These are phyloP conservation scores for Apiospora saccharicola DNA, from an alignment of 2,329 filamentous ascomycete species.

Conservation along the genomic window DNA sequence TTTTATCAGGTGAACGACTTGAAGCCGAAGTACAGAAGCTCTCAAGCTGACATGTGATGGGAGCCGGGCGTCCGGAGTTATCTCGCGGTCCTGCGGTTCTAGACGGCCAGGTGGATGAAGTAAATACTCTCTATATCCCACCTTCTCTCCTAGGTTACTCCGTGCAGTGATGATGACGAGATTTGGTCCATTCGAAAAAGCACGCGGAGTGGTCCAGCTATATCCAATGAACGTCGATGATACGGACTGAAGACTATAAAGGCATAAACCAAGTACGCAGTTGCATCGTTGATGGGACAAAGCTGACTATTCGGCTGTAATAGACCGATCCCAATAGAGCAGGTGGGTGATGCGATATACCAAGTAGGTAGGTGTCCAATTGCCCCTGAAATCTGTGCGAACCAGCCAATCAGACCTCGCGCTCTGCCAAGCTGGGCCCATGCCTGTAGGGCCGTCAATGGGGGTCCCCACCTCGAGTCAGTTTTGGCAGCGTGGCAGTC, in stretches of 20 bases:
- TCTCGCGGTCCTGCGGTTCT: neutral
- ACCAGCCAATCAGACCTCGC: neutral
- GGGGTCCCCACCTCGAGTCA: neutral
- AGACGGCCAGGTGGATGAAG: neutral
- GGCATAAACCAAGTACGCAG: neutral
- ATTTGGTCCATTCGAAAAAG: neutral
- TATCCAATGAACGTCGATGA: neutral
- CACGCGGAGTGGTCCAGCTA: neutral
- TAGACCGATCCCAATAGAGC: conserved; percentile 11
- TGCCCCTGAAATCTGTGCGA: neutral
- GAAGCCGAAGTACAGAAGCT: too few relatives aligned
- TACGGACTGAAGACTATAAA: neutral
- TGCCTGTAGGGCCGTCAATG: neutral
- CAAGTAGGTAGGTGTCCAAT: neutral
- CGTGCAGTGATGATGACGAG: neutral
- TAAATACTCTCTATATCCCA: neutral
- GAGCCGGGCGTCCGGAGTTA: too few relatives aligned
- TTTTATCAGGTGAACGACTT: too few relatives aligned
- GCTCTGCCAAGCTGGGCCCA: neutral
- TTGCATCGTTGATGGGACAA: neutral
- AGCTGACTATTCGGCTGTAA: neutral
- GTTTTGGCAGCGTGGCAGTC: neutral
- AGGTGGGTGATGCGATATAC: neutral
- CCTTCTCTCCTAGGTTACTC: neutral
- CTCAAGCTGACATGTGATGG: too few relatives aligned